Percentiles rank a stretch among this genome's conserved stretches.
Evolutionary conservation across 1,284 basidiomycete species (phyloP).

Genomic region (Phenoliferia sp.): DNA sequence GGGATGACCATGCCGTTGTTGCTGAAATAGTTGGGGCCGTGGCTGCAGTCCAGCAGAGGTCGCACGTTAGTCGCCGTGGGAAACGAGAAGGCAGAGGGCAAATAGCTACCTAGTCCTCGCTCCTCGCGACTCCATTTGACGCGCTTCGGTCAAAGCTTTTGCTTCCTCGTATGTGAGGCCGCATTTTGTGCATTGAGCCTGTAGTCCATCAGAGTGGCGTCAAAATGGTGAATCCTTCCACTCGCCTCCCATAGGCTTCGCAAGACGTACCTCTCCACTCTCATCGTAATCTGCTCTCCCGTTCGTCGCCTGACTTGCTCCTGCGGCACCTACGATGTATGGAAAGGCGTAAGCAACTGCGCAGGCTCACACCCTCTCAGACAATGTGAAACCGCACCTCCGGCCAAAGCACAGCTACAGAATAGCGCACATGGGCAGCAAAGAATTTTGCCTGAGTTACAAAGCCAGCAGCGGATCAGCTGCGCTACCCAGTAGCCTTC

Average conservation of each 20-base stretch:
- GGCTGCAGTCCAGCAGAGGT: not conserved
- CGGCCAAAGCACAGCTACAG: not conserved
- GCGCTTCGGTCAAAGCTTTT: not conserved
- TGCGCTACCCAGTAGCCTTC: not conserved
- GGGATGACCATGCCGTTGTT: not conserved
- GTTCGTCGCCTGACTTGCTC: not conserved
- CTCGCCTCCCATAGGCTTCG: not conserved
- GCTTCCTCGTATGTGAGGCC: not conserved
- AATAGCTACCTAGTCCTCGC: not conserved
- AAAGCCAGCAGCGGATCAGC: not conserved
- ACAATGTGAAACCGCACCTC: not conserved
- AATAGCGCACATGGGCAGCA: not conserved
- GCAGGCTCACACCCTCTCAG: not conserved
- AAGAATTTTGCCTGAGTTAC: not conserved
- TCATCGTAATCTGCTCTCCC: not conserved
- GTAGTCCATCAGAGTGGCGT: not conserved
- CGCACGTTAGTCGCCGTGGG: not conserved
- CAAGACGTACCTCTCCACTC: not conserved
- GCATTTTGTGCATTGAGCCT: not conserved
- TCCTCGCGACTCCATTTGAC: not conserved
- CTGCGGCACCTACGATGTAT: not conserved
- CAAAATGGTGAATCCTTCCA: not conserved
- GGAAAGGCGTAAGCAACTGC: not conserved
- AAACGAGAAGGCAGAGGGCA: not conserved
- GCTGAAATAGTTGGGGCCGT: conserved; percentile 2